Evolutionary conservation across 768 basidiomycete species (phyloP).

Genomic region (Fomitopsis serialis): DNA sequence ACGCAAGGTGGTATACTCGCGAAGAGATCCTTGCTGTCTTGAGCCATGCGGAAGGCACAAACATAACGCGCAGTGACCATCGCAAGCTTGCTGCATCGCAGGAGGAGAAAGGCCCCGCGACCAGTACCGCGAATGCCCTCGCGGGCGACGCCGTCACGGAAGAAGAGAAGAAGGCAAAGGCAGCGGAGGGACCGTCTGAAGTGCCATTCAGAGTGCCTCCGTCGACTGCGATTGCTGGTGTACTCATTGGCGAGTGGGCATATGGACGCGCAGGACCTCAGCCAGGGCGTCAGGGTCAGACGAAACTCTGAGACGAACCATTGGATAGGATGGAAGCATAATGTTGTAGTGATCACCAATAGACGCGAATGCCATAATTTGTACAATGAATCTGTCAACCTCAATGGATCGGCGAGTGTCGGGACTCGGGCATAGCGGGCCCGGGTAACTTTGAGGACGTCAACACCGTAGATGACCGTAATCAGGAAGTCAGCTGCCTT

Average conservation of each 20-base stretch:
- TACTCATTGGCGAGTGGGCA: conserved; percentile 79
- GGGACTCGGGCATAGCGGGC: too few relatives aligned
- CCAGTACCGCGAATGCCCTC: background rate
- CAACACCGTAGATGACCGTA: too few relatives aligned
- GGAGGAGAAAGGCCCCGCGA: background rate
- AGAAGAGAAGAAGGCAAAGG: background rate
- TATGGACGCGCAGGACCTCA: conserved; percentile 41
- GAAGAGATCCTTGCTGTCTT: conserved; percentile 68
- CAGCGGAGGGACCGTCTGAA: background rate
- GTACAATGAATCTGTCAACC: too few relatives aligned
- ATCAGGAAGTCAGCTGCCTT: too few relatives aligned
- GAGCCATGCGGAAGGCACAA: conserved; percentile 47
- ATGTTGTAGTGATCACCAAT: too few relatives aligned
- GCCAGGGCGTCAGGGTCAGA: background rate
- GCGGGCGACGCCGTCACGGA: background rate
- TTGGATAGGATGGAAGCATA: too few relatives aligned
- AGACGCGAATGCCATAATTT: too few relatives aligned
- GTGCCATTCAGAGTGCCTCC: conserved; percentile 70
- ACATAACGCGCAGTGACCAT: conserved; percentile 42
- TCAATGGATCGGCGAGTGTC: too few relatives aligned
- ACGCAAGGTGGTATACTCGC: conserved; percentile 86
- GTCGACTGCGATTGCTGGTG: conserved; percentile 77
- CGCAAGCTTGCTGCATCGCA: conserved; percentile 37
- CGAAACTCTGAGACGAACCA: too few relatives aligned
- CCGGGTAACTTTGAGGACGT: too few relatives aligned